phyloP scores from a whole-genome alignment of 192 early-diverging fungal genomes.

The Linnemannia schmuckeri region DNA sequence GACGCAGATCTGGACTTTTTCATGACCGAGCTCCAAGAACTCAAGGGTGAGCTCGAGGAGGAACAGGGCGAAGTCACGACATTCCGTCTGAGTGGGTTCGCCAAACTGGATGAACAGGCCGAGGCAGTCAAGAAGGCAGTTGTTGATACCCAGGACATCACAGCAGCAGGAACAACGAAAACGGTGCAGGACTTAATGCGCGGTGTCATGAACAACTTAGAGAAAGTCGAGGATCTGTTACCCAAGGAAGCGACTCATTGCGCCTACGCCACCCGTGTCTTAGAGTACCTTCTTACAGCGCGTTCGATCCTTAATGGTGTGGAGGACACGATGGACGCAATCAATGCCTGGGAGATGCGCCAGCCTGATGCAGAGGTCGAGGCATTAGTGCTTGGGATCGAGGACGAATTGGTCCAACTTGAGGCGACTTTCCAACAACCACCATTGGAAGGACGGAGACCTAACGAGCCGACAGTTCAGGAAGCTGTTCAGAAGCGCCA shows the following conservation, averaged over 20 bases:
- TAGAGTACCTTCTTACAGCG: slow-evolving; percentile 31
- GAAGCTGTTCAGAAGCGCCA: slow-evolving; percentile 31
- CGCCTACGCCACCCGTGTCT: slow-evolving; percentile 28
- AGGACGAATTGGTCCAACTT: slow-evolving; percentile 1
- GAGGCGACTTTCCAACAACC: not conserved
- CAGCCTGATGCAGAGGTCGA: slow-evolving; percentile 40
- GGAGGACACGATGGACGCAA: slow-evolving; percentile 17
- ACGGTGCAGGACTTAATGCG: slow-evolving; percentile 41
- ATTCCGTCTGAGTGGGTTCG: slow-evolving; percentile 47
- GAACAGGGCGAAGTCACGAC: slow-evolving; percentile 40
- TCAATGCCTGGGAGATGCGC: slow-evolving; percentile 46
- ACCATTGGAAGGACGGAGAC: not conserved
- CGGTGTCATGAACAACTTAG: slow-evolving; percentile 45
- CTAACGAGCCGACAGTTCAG: slow-evolving; percentile 6
- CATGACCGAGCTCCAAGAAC: slow-evolving; percentile 31
- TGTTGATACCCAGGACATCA: slow-evolving; percentile 27
- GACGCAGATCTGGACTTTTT: slow-evolving; percentile 35
- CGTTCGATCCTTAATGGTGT: slow-evolving; percentile 13
- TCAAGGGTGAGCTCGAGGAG: slow-evolving; percentile 33
- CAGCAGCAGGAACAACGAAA: slow-evolving; percentile 24
- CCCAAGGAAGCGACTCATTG: slow-evolving; percentile 45
- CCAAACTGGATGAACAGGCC: slow-evolving; percentile 50
- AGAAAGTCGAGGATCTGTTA: slow-evolving; percentile 47
- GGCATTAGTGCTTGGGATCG: slow-evolving; percentile 1
- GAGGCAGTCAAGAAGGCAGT: slow-evolving; percentile 29